These are phyloP conservation scores for Ceratobasidium sp. DNA, from an alignment of 1,284 basidiomycete genomes.

Conservation along the genomic window DNA sequence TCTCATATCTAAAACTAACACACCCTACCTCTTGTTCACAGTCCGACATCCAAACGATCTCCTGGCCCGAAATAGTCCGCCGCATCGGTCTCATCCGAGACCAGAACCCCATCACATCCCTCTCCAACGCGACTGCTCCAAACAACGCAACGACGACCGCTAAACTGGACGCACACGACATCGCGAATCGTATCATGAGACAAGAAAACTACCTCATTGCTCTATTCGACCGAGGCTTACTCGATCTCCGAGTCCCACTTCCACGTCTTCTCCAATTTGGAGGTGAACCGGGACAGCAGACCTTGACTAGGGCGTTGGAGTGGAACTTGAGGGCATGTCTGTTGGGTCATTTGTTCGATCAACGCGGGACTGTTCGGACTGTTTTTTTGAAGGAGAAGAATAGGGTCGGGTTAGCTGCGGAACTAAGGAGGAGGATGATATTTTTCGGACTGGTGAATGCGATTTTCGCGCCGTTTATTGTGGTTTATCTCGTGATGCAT, in stretches of 20 bases:
- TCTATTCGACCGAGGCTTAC: conserved; percentile 94
- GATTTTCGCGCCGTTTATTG: conserved; percentile 95
- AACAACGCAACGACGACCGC: conserved; percentile 59
- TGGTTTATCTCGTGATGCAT: conserved; percentile 95
- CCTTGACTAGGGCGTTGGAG: conserved; percentile 89
- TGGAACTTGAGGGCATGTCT: conserved; percentile 97
- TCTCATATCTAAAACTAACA: too few species aligned
- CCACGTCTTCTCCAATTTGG: conserved; percentile 55
- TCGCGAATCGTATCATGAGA: conserved; percentile 95
- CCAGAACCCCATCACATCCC: conserved; percentile 85
- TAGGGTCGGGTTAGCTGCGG: conserved; percentile 79
- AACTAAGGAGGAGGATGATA: conserved; percentile 89
- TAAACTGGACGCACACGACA: conserved; percentile 95
- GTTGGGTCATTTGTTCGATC: conserved; percentile 93
- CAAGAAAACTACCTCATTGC: conserved; percentile 99
- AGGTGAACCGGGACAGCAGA: conserved; percentile 60
- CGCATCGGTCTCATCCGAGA: conserved; percentile 89
- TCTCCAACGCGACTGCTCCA: conserved; percentile 67
- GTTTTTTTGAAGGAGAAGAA: conserved; percentile 90
- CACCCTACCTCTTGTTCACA: conserved; percentile 53
- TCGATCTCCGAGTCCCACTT: conserved; percentile 87
- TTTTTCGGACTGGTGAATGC: conserved; percentile 97
- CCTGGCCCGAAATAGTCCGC: conserved; percentile 94
- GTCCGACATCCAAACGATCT: conserved; percentile 96
- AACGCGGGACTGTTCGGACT: conserved; percentile 85